phyloP scores from a whole-genome alignment of 2,329 filamentous ascomycete genomes.

The Fusarium decemcellulare region DNA sequence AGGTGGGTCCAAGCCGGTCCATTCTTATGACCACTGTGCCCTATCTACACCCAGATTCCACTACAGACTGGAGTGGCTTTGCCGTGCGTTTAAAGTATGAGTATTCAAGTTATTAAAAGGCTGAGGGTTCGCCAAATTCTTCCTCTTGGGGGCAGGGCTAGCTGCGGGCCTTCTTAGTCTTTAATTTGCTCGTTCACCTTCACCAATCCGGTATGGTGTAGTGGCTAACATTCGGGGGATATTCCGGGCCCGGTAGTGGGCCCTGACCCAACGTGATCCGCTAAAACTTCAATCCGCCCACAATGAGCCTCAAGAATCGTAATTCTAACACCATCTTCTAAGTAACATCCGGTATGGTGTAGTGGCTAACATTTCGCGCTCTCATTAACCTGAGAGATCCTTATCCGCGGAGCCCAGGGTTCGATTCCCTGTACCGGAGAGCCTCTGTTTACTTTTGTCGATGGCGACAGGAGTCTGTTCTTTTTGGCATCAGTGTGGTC shows the following conservation, averaged over 20 bases:
- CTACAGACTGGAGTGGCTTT: no score
- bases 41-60: no score
- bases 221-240: conserved; percentile 54
- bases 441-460: no score
- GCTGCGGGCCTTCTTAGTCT: neutral
- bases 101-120: neutral
- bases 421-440: conserved; percentile 1
- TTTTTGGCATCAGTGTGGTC: no score
- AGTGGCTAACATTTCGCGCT: conserved; percentile 54
- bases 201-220: conserved; percentile 45
- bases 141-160: neutral
- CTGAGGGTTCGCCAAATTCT: neutral
- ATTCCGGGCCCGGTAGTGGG: no score
- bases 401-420: neutral
- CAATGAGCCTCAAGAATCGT: neutral
- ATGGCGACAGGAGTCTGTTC: no score
- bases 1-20: no score
- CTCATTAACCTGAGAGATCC: conserved; percentile 34
- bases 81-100: no score
- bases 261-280: no score
- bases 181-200: neutral
- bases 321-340: neutral
- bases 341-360: conserved; percentile 49
- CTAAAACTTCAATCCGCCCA: no score
- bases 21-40: no score